Base-by-base conservation (phyloP, 2,329 filamentous ascomycete species). In the Teratosphaeria pseudoeucalypti region DNA sequence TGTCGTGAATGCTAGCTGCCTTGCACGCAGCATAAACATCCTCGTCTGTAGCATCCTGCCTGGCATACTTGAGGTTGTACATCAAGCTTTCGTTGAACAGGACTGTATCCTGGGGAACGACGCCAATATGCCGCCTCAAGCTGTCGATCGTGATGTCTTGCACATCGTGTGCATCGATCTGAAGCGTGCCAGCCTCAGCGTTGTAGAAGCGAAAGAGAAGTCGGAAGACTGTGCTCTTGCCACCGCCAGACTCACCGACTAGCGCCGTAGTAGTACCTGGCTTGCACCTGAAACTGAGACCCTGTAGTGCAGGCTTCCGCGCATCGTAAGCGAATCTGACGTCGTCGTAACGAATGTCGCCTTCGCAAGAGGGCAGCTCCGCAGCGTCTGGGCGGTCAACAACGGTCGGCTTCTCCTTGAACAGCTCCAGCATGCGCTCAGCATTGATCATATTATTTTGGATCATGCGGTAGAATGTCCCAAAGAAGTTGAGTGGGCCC, bases 121-220 rank as follows among this genome's bases (percentile, higher is more conserved):
- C 92, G 27, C 94, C 94, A 68, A 99, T 96, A 71, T 92, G 88
- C 61, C 84, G 83, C 65, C 94, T 85, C 59, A 99, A 81, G n/a
- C 91, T 96, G 74, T 96, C 90, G 67, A 97, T 96, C 1, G 90
- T 95, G 61, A 96, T 78, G 55, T 61, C 64, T 72, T 89, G 85
- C 55, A 96, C 89, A 70, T 96, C 85, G 61, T 86, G 83, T 7
- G 88, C 90, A 70, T 97, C 94, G 58, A 99, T 79, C 69, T 87
- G 83, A 60, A 97, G 95, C 68, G 80, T 85, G 39, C 94, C 94
- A 57, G 85, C 82, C 57, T 86, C 81, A 58, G 87, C 84, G 71
- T 96, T 95, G 78, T 97, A 99, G 75, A 96, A 99, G 19, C 94
- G 88, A 80, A 96, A 97, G 72, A 99, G 85, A 55, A 97, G 82